Evolutionary conservation across 2,329 filamentous ascomycete species (phyloP).

Genomic region (Torrubiella hemipterigena): DNA sequence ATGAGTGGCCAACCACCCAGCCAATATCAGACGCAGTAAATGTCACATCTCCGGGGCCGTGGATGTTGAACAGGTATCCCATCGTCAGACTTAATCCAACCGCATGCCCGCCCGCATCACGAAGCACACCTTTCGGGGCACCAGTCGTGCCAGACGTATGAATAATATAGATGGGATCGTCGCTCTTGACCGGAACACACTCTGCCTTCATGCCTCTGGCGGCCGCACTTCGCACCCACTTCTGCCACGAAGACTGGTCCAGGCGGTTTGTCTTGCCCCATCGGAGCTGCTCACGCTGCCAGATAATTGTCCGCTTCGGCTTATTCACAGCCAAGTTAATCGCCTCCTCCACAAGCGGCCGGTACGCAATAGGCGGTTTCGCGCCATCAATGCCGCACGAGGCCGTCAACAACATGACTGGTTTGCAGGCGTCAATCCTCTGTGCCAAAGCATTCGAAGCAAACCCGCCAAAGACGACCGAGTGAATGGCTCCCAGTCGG

Average conservation of each 20-base stretch:
- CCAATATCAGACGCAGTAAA: conserved; percentile 77
- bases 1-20: conserved; percentile 61
- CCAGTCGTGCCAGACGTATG: conserved; percentile 81
- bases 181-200: conserved; percentile 67
- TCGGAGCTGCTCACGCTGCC: conserved; percentile 66
- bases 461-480: conserved; percentile 90
- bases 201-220: conserved; percentile 56
- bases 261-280: conserved; percentile 60
- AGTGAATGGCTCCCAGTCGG: conserved; percentile 76
- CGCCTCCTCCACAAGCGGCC: conserved; percentile 64
- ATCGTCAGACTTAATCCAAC: conserved; percentile 77
- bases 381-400: conserved; percentile 84
- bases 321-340: conserved; percentile 57
- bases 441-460: conserved; percentile 71
- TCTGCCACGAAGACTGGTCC: conserved; percentile 71
- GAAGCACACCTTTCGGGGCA: conserved; percentile 68
- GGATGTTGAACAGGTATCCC: conserved; percentile 70
- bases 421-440: conserved; percentile 71
- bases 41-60: conserved; percentile 67
- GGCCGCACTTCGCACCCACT: conserved; percentile 57
- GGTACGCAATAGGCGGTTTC: conserved; percentile 70
- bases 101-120: conserved; percentile 76
- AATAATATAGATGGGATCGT: conserved; percentile 78
- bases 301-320: conserved; percentile 62
- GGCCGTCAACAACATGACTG: conserved; percentile 69